Evolutionary conservation across 768 basidiomycete genomes (phyloP).

Genomic region (Termitomyces sp.): DNA sequence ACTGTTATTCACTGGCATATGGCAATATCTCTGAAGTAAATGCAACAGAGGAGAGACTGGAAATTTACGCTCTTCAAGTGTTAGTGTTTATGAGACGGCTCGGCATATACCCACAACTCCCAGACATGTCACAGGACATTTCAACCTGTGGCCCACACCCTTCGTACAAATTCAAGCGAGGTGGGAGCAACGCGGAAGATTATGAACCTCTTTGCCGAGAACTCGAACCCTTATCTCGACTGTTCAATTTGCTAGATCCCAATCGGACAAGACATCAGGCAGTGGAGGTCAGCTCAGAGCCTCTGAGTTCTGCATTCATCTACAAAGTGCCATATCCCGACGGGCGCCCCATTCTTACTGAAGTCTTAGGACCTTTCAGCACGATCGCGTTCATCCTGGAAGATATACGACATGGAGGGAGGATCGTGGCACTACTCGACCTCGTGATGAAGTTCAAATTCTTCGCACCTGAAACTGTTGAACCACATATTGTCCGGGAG

Average conservation of each 20-base stretch:
- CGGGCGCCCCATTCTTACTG: not conserved
- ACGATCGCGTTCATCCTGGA: slow-evolving; percentile 2
- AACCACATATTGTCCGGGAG: not conserved
- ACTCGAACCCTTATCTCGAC: slow-evolving; percentile 2
- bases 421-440: not conserved
- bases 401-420: not conserved
- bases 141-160: not conserved
- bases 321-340: not conserved
- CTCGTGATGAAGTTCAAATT: slow-evolving; percentile 2
- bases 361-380: not conserved
- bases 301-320: not conserved
- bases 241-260: not conserved
- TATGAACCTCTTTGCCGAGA: not conserved
- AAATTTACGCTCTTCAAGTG: slow-evolving; percentile 3
- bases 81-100: not conserved
- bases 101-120: not conserved
- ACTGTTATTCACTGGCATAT: not conserved
- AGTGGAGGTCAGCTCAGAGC: not conserved
- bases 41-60: not conserved
- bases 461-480: not conserved
- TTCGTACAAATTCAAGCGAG: not conserved
- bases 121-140: not conserved
- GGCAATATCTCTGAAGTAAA: not conserved
- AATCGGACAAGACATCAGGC: not conserved
- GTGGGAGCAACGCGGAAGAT: not conserved